Percentiles rank a stretch among this genome's conserved stretches.
phyloP scores from a whole-genome alignment of 768 basidiomycete genomes.

The Wakefieldia striispora region DNA sequence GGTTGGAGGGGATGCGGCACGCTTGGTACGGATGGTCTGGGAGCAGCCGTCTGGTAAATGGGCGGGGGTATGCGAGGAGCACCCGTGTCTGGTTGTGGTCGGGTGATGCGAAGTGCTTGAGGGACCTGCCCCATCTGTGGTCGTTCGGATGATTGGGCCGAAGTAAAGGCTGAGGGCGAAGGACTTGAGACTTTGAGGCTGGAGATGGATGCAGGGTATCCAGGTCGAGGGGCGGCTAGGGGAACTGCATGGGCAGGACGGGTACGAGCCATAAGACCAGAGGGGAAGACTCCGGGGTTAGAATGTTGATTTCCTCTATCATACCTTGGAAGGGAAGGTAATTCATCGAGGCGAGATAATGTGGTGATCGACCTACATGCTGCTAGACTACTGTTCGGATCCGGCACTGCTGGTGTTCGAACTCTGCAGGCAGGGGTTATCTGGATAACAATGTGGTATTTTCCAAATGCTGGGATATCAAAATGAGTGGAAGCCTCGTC shows the following conservation, averaged over 20 bases:
- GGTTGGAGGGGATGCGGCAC: constrained; percentile 74
- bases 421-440: constrained; percentile 35
- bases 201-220: constrained; percentile 69
- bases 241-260: constrained; percentile 35
- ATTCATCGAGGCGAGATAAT: constrained; percentile 7
- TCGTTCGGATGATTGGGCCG: constrained; percentile 13
- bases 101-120: constrained; percentile 21
- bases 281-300: constrained; percentile 49
- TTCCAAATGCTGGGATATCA: constrained; percentile 22
- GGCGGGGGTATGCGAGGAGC: constrained; percentile 30
- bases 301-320: constrained; percentile 54
- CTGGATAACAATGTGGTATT: constrained; percentile 5
- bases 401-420: constrained; percentile 43
- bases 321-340: constrained; percentile 44
- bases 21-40: constrained; percentile 41
- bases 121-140: constrained; percentile 33
- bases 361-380: constrained; percentile 50
- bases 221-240: constrained; percentile 70
- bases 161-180: constrained; percentile 38
- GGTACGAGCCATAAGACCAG: constrained; percentile 41
- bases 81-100: constrained; percentile 16
- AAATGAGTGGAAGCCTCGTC: constrained; percentile 31
- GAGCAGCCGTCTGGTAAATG: constrained; percentile 30
- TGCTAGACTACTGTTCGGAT: constrained; percentile 59
- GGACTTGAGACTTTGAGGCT: constrained; percentile 59